phyloP scores from a whole-genome alignment of 176 grass and related monocot genomes.

The barley (Hordeum vulgare) region DNA sequence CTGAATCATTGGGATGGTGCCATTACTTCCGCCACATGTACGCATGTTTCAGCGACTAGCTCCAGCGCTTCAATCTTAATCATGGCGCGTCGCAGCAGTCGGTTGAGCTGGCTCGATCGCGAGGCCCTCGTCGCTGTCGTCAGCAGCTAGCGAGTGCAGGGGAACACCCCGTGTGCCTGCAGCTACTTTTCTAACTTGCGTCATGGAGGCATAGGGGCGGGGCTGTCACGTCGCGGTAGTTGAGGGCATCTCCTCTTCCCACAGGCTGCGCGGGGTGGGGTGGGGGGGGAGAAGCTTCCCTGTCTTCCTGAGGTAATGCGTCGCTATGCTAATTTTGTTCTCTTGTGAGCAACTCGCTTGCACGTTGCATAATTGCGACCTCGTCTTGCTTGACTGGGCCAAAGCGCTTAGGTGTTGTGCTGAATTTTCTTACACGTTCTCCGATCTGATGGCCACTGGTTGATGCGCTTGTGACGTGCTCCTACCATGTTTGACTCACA shows the following conservation, averaged over 20 bases:
- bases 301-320: conserved; percentile 11
- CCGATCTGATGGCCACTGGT: neutral
- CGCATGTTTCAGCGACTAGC: conserved; percentile 12
- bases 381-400: conserved; percentile 36
- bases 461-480: conserved; percentile 22
- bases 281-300: conserved; percentile 18
- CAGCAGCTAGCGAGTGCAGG: neutral
- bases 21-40: neutral
- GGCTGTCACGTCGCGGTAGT: conserved; percentile 32
- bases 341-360: conserved; percentile 2
- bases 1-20: neutral
- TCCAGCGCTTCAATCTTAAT: neutral
- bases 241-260: conserved; percentile 6
- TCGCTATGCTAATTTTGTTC: conserved; percentile 4
- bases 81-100: conserved; percentile 6
- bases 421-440: conserved; percentile 2
- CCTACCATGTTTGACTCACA: conserved; percentile 39
- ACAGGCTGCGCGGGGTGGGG: neutral
- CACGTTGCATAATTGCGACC: conserved; percentile 10
- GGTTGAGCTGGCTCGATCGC: neutral
- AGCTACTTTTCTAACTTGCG: neutral
- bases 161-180: neutral
- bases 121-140: neutral
- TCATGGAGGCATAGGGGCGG: neutral
- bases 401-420: neutral